Evolutionary conservation across 1,139 yeast species (phyloP), one percentile per base, ranked within the genome.

Genomic region (Tardiomyces depauwii): DNA sequence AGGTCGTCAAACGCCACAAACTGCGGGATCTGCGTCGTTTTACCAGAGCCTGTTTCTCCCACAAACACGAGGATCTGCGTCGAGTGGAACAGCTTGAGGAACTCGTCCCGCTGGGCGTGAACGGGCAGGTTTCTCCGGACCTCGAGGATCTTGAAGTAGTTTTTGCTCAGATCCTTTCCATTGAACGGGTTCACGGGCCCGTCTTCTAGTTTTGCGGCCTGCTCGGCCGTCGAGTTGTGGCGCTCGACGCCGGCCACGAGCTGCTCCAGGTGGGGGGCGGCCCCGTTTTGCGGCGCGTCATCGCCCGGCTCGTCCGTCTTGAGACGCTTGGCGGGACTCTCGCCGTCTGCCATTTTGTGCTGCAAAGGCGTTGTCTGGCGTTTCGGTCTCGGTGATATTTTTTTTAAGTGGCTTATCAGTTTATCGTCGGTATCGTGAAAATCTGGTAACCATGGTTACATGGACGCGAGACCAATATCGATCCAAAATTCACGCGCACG

Each of bases 1-100:
- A 93, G 78, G 56, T 88, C 97, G 62, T 91, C 97, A 55, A 81
- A 88, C 42, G 89, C 72, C 28, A 91, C 96, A 68, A 88, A 89
- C 65, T 89, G 97, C 2, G 97, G 96, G 51, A 89, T 88, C 66
- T 89, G 97, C 1, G 97, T 89, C 23, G 97, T 89, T 63, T 89
- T 89, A 74, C 97, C 97, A 14, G 96, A 86, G 66, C 97, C 97
- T 1, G 98, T 91, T 65, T 91, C 98, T 70, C 98, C 98, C 41
- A 91, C 97, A 66, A 91, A 88, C 43, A 91, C 97, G 94, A 91
- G 84, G 61, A 91, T 85, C 66, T 91, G 98, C 42, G 93, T 80
- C 16, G 76, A 69, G 53, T 91, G 97, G 68, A 84, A 91, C 51
- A 84, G 77, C 53, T 74, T 72, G 49, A 91, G 72, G 61, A 91